phyloP scores from a whole-genome alignment of 257 asterid species.

The Thymus quinquecostatus region DNA sequence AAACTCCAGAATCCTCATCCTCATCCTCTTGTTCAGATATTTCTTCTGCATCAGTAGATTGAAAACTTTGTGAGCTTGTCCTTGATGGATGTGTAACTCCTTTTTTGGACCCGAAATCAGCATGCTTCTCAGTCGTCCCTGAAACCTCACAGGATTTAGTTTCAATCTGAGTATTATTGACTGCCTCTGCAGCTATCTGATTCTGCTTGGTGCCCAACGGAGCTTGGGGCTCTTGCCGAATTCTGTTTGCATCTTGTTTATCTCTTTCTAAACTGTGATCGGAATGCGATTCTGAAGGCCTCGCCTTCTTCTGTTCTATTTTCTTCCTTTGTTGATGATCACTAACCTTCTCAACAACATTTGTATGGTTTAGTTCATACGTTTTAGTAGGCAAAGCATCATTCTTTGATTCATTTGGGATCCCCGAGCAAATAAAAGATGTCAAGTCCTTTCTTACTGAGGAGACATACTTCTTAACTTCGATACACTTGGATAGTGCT shows the following conservation, averaged over 20 bases:
- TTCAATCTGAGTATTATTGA: conserved; percentile 31
- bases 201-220: conserved; percentile 30
- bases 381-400: background rate
- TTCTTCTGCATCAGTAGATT: conserved; percentile 42
- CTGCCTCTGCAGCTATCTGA: conserved; percentile 30
- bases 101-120: conserved; percentile 31
- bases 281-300: conserved; percentile 35
- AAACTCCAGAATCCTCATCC: conserved; percentile 41
- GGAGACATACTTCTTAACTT: conserved; percentile 49
- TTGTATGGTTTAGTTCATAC: conserved; percentile 37
- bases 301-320: conserved; percentile 36
- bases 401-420: conserved; percentile 30
- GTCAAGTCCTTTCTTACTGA: conserved; percentile 57
- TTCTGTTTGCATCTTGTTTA: conserved; percentile 31
- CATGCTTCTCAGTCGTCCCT: conserved; percentile 20
- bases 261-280: conserved; percentile 25
- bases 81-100: conserved; percentile 31
- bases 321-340: conserved; percentile 29
- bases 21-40: conserved; percentile 60
- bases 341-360: conserved; percentile 27
- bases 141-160: conserved; percentile 29
- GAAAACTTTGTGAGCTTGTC: conserved; percentile 32
- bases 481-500: conserved; percentile 55
- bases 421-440: conserved; percentile 45
- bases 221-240: conserved; percentile 35